Percentiles rank a stretch among this genome's conserved stretches.
Evolutionary conservation across 768 basidiomycete species (phyloP).

Genomic region (Vararia minispora): DNA sequence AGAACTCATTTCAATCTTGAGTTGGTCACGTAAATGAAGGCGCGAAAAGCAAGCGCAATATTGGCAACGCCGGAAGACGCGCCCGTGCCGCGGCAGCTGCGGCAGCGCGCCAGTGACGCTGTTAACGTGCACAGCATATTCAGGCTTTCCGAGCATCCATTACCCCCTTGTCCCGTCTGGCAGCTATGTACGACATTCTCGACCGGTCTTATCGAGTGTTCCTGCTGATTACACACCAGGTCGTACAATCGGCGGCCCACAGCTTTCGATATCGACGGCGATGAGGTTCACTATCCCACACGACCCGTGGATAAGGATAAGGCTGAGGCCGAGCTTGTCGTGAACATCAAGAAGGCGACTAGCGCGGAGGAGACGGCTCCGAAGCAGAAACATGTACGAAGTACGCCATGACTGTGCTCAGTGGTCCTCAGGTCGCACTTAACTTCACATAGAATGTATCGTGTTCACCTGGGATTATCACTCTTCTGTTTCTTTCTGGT

Average conservation of each 20-base stretch:
- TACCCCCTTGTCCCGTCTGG: too few relatives aligned
- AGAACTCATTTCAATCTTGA: too few relatives aligned
- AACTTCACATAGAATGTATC: conserved; percentile 65
- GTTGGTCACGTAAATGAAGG: too few relatives aligned
- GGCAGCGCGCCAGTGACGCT: too few relatives aligned
- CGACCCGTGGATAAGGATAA: conserved; percentile 98
- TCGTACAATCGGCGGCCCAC: conserved; percentile 20
- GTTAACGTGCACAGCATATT: too few relatives aligned
- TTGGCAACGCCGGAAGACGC: too few relatives aligned
- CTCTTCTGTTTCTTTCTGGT: conserved; percentile 96
- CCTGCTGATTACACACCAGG: too few relatives aligned
- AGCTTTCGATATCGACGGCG: conserved; percentile 63
- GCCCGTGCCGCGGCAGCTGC: too few relatives aligned
- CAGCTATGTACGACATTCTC: conserved; percentile 8
- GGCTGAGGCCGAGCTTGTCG: conserved; percentile 85
- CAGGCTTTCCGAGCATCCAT: too few relatives aligned
- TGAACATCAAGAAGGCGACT: conserved; percentile 98
- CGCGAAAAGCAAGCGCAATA: too few relatives aligned
- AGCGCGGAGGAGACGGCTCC: conserved; percentile 92
- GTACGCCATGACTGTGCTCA: conserved; percentile 33
- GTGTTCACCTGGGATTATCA: conserved; percentile 99
- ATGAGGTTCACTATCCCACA: conserved; percentile 85
- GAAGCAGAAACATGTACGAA: conserved; percentile 98
- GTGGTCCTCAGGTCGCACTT: conserved; percentile 2
- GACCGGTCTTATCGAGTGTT: too few relatives aligned